Base-by-base conservation (phyloP, 2,329 filamentous ascomycete species). In the Hymenoscyphus repandus region DNA sequence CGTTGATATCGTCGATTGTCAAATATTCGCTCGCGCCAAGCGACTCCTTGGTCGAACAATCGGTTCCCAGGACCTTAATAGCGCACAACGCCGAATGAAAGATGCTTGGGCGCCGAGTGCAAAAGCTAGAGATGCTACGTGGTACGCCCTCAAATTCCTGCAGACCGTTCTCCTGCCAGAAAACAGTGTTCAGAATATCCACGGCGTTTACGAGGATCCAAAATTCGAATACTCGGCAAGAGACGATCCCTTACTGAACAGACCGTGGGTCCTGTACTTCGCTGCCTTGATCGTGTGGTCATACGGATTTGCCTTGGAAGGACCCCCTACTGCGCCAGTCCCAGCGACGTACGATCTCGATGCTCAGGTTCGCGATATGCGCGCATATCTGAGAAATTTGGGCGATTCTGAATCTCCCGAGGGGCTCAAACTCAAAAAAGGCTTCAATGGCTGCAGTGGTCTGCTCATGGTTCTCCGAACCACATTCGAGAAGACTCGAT, bases 201-300 rank as follows among this genome's bases (percentile, higher is more conserved):
- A 52, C 52, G 57, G 59, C 17, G 58, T 63, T 27, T 63, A 63
- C 10, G 64, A 68, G 43, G 66, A 67, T 42, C 54, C 56, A 12
- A 68, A 69, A 15, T 71, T 71, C 4, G 73, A 77, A 6, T 99
- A 97, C 68, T 85, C 83, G 15, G 90, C 91, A 0, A 81, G 90
- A 17, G 88, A 96, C 61, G 93, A 99, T 62, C 87, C 90, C 47
- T 76, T 96, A 1, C 78, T 97, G 53, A 95, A 97, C 64, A 79
- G 93, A 13, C 89, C 92, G 0, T 99, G 93, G 92, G 90, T 96
- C 10, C 74, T 97, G 46, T 99, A 96, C 69, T 95, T 96, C 65
- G 89, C 93, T 1, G 84, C 85, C 0, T 76, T 99, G 12, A 89
- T 96, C 18, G 88, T 97, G 1, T 99, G 93, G 93, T 90, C 84